These are phyloP conservation scores for Heliamphora pulchella DNA, from an alignment of 179 eudicot genomes.

Conservation along the genomic window DNA sequence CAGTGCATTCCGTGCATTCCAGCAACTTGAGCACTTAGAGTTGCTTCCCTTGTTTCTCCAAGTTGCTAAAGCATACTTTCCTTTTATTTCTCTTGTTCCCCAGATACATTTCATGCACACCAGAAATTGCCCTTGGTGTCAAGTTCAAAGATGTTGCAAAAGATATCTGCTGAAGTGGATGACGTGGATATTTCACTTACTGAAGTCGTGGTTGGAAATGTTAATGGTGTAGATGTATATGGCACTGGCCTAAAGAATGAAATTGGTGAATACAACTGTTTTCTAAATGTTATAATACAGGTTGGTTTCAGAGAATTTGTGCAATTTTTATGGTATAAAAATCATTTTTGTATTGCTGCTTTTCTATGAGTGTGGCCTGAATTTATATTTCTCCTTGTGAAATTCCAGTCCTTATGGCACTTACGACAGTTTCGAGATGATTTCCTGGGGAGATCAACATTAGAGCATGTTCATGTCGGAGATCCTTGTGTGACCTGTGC, in stretches of 20 bases:
- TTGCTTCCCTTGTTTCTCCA: not conserved
- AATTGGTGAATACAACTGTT: constrained; percentile 96
- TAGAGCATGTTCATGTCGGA: constrained; percentile 80
- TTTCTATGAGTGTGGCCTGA: not conserved
- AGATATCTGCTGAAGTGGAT: constrained; percentile 29
- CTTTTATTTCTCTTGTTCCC: not conserved
- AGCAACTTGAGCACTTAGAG: not conserved
- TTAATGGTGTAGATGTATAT: constrained; percentile 36
- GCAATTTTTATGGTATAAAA: not conserved
- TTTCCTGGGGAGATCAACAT: constrained; percentile 60
- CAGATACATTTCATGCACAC: constrained; percentile 60
- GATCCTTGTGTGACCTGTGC: constrained; percentile 98
- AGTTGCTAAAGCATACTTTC: not conserved
- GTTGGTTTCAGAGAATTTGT: constrained; percentile 25
- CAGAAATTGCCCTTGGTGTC: constrained; percentile 39
- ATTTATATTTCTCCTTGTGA: not conserved
- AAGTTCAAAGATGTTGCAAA: constrained; percentile 29
- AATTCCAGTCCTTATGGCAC: constrained; percentile 85
- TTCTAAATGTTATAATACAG: constrained; percentile 94
- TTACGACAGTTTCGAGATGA: constrained; percentile 66
- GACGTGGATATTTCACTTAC: constrained; percentile 22
- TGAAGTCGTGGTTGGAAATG: constrained; percentile 27
- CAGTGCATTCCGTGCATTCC: not conserved
- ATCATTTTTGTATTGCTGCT: not conserved
- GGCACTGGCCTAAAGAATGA: constrained; percentile 87